Conservation (phyloP, 192 early-diverging fungal species). For the Geranomyces variabilis region DNA sequence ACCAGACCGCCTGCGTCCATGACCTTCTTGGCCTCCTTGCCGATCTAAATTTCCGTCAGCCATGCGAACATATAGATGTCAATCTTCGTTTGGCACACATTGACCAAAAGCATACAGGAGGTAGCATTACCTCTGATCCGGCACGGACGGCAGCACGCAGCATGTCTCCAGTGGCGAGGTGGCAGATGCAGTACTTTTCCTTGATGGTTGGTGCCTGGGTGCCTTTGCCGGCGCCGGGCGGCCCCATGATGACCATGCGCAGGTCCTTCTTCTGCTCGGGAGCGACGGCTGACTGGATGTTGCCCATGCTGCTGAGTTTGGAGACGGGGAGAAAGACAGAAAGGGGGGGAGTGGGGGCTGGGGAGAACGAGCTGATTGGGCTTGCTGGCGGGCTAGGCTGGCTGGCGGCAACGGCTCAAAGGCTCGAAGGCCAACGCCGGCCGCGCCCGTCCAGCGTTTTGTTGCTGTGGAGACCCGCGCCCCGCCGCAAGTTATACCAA, state of each 20-base stretch:
- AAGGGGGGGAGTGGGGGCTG: background rate
- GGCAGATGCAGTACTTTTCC: slow-evolving; percentile 94
- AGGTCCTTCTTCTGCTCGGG: slow-evolving; percentile 49
- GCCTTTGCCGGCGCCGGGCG: slow-evolving; percentile 68
- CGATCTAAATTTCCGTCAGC: slow-evolving; percentile 52
- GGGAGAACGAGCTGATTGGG: background rate
- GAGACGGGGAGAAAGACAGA: background rate
- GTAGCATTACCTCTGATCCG: slow-evolving; percentile 72
- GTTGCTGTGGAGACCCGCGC: no score
- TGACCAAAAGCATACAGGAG: background rate
- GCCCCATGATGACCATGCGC: slow-evolving; percentile 81
- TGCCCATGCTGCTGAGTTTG: slow-evolving; percentile 30
- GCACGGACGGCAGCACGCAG: slow-evolving; percentile 91
- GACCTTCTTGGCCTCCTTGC: slow-evolving; percentile 96
- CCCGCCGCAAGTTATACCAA: no score
- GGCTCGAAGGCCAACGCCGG: no score
- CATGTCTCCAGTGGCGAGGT: slow-evolving; percentile 98
- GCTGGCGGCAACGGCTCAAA: no score
- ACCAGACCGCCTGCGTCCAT: slow-evolving; percentile 99
- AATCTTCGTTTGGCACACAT: no score
- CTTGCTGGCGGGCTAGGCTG: no score
- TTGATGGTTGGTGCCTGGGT: slow-evolving; percentile 96
- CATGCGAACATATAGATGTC: no score
- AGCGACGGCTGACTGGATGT: slow-evolving; percentile 34
- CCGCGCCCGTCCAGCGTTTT: no score